Evolutionary conservation across 208 protist genomes (phyloP).

Genomic region (Trypanosoma scelopori): DNA sequence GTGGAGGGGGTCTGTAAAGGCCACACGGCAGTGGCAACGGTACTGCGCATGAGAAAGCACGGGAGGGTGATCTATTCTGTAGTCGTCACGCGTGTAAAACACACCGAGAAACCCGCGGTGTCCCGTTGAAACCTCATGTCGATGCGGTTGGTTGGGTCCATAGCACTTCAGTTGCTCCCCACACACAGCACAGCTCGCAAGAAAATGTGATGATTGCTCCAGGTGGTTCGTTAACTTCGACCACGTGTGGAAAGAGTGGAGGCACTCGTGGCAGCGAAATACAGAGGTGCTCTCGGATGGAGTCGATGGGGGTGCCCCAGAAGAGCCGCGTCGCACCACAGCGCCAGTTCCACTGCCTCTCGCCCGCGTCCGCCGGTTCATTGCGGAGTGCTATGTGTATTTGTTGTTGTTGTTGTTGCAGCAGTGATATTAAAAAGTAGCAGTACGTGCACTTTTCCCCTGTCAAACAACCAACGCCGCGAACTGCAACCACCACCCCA

Average conservation of each 20-base stretch:
- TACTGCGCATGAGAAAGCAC: conserved; percentile 55
- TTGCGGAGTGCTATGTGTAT: background rate
- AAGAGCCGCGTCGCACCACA: background rate
- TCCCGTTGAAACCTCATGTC: conserved; percentile 47
- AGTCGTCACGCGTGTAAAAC: conserved; percentile 65
- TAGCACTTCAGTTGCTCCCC: conserved; percentile 56
- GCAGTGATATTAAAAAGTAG: too few relatives aligned
- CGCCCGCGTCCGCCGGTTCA: too few relatives aligned
- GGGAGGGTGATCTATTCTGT: conserved; percentile 36
- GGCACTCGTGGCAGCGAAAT: conserved; percentile 72
- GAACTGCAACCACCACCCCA: too few relatives aligned
- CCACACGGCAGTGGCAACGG: conserved; percentile 61
- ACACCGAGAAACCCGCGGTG: conserved; percentile 65
- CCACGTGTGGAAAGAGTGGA: conserved; percentile 58
- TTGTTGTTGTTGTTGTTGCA: conserved; percentile 1
- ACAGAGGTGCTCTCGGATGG: background rate
- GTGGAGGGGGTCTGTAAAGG: conserved; percentile 50
- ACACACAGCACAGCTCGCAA: conserved; percentile 57
- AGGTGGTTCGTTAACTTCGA: conserved; percentile 70
- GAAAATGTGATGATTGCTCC: conserved; percentile 53
- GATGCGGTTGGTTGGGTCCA: conserved; percentile 42
- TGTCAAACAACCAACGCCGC: too few relatives aligned
- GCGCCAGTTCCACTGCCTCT: too few relatives aligned
- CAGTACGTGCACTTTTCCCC: too few relatives aligned
- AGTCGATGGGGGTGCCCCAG: background rate